Percentiles rank a stretch among this genome's conserved stretches.
These are phyloP conservation scores for Magnolia kwangsiensis DNA, from an alignment of 164 flowering plant genomes.

Conservation along the genomic window DNA sequence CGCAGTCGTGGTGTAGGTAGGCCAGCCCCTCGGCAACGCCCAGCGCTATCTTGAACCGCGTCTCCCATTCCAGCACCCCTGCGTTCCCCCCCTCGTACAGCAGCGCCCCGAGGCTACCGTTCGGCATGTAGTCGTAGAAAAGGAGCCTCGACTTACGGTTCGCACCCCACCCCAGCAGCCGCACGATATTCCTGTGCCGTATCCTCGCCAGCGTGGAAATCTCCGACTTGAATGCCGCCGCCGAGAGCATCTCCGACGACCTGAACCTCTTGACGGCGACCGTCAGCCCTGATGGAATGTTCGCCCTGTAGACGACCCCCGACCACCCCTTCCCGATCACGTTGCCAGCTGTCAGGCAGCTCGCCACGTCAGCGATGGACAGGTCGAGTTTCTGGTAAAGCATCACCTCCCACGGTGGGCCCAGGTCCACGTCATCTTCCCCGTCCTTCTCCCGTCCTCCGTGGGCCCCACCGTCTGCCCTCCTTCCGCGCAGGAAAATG, in stretches of 20 bases:
- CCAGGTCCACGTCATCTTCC: constrained; percentile 45
- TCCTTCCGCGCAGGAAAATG: constrained; percentile 45
- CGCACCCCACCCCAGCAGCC: constrained; percentile 79
- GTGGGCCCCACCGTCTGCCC: constrained; percentile 19
- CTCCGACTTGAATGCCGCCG: constrained; percentile 75
- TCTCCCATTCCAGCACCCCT: constrained; percentile 87
- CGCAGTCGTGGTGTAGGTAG: constrained; percentile 92
- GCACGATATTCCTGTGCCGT: constrained; percentile 80
- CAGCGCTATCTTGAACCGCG: constrained; percentile 58
- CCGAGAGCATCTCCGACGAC: constrained; percentile 37
- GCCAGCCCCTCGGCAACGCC: constrained; percentile 90
- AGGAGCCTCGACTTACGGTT: constrained; percentile 61
- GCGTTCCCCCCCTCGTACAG: constrained; percentile 34
- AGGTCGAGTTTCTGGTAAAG: constrained; percentile 83
- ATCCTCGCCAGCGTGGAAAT: constrained; percentile 77
- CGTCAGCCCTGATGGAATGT: constrained; percentile 46
- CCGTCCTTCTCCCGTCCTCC: constrained; percentile 18
- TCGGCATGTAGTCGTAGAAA: constrained; percentile 82
- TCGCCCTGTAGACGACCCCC: constrained; percentile 83
- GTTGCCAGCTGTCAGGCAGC: constrained; percentile 57
- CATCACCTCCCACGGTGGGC: constrained; percentile 80
- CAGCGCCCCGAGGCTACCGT: constrained; percentile 84
- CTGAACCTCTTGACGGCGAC: constrained; percentile 95
- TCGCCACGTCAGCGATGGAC: constrained; percentile 60
- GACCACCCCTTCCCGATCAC: constrained; percentile 94